These are phyloP conservation scores for Gracilaria domingensis DNA, from an alignment of 23 red algal genomes.

Conservation along the genomic window DNA sequence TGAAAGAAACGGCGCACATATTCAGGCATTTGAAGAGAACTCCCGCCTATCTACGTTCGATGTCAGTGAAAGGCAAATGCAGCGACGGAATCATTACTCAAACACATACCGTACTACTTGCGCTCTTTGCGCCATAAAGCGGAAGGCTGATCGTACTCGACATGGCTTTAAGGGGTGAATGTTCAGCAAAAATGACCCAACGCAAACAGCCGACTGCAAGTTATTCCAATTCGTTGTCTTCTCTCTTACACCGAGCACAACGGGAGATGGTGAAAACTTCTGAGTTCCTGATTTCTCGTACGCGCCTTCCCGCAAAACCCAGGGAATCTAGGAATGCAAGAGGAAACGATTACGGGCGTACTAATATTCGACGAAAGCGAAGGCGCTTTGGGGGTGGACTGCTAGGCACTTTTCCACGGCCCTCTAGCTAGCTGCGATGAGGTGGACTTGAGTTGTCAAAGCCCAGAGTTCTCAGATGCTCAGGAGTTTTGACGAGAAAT, in stretches of 20 bases:
- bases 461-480: not conserved
- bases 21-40: conserved; percentile 77
- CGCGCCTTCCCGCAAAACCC: not conserved
- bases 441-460: not conserved
- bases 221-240: not conserved
- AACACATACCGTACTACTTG: conserved; percentile 15
- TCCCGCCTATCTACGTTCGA: conserved; percentile 26
- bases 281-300: not conserved
- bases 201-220: not conserved
- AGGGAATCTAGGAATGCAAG: not conserved
- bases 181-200: not conserved
- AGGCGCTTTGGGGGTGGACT: not conserved
- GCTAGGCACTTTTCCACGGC: no score
- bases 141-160: conserved; percentile 38
- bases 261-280: not conserved
- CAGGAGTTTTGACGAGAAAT: not conserved
- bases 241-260: not conserved
- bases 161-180: not conserved
- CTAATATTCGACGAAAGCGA: not conserved
- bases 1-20: conserved; percentile 83
- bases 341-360: not conserved
- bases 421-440: not conserved
- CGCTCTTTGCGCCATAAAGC: conserved; percentile 27
- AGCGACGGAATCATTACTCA: not conserved
- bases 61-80: not conserved